Evolutionary conservation across 306 rosid species (phyloP), one percentile per base, ranked within the genome.

Genomic region (Prunus padus): DNA sequence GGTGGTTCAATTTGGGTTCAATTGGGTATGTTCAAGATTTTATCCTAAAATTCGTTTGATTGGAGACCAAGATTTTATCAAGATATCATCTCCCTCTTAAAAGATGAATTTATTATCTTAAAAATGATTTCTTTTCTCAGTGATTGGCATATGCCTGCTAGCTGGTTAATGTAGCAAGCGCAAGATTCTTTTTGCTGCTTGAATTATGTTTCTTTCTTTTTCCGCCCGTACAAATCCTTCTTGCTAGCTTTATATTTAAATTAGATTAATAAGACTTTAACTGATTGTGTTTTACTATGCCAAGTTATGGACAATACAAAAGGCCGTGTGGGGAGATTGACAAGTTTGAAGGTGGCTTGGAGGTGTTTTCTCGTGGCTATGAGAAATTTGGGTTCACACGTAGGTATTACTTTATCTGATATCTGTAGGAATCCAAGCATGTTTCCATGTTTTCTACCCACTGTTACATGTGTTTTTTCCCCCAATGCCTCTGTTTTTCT

Each of bases 341-440:
- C 89, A 89, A 88, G 82, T 49, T 79, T 75, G 99, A 96, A 89
- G 98, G 99, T 73, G 98, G 98, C 74, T 80, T 96, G 78, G 99
- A 96, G 84, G 82, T 81, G 68, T 96, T 96, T 85, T 96, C 99
- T 69, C 97, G 98, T 72, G 98, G 97, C 80, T 96, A 92, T 74
- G 98, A 96, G 85, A 90, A 88, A 40, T 88, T 88, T 80, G 99
- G 99, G 63, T 96, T 96, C 88, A 80, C 77, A 25, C 88, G 93
- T 87, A 90, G 99, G 99, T 96, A 89, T 64, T 56, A 33, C 45
- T 20, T 69, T 62, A 14, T 55, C 75, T 73, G 67, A 50, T 28
- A 45, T 66, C 61, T 30, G 47, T 19, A 11, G n/a, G 25, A 59
- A 15, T 57, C 11, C 16, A 5, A 56, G 15, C 44, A n/a, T n/a